Evolutionary conservation across 805 yeast species (phyloP), one percentile per base, ranked within the genome.

Genomic region (Torulaspora microellipsoides): DNA sequence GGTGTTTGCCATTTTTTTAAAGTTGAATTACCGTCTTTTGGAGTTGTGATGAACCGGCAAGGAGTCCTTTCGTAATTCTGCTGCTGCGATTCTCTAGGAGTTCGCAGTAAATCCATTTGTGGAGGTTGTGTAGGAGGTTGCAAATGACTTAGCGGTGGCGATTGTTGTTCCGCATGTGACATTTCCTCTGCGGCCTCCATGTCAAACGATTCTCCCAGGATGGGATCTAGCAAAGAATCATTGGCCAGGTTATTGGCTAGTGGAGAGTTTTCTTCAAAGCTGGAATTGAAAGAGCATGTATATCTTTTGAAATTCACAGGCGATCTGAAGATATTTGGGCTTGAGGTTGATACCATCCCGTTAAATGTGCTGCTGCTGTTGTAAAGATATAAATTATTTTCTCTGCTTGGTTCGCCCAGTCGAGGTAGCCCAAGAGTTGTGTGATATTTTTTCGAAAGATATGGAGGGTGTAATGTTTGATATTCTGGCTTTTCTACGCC

Each of bases 1-100:
- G 67, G 67, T 4, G 66, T 61, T 44, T 61, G 64, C 65, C 65
- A 61, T 46, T 52, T 61, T 36, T 53, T 59, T 34, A 54, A 38
- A 13, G 53, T 31, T 3, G 54, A 43, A 23, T 49, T 45, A 4
- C 45, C 54, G 36, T 55, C 62, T 37, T 49, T 52, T 8, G 64
- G 64, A 3, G 64, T 58, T 4, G 53, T 41, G 13, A 46, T 46
- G 23, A 54, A 48, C 28, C 55, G 41, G 28, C 42, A 37, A 8
- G 64, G 64, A 2, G 63, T 57, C 30, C 53, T 55, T 13, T 56
- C 60, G 9, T 50, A 36, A 34, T 34, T 41, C 8, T 47, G 47
- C 2, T 42, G 29, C 34, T 44, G 48, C 20, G 52, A 47, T 10
- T 52, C 31, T 40, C 51, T 54, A 8, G 64, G 64, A 8, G 64